Conservation (phyloP, 345 rosid genomes). For the Moringa oleifera region DNA sequence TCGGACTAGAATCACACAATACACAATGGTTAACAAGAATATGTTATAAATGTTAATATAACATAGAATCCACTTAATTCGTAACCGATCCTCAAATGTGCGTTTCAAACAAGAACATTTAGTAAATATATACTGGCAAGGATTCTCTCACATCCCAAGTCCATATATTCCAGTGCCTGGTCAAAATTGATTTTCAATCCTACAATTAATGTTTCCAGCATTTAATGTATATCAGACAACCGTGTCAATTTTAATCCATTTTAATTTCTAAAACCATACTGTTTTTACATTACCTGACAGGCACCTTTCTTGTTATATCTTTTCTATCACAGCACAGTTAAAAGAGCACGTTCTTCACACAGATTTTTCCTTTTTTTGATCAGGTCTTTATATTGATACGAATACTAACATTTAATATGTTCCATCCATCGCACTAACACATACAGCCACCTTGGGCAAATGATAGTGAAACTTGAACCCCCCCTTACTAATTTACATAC, state of each 20-base stretch:
- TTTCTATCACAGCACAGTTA: constrained; percentile 7
- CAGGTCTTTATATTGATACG: too few relatives aligned
- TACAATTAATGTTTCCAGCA: background rate
- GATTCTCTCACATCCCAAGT: background rate
- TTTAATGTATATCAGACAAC: constrained; percentile 2
- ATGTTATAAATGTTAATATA: constrained; percentile 4
- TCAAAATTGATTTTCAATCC: background rate
- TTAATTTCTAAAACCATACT: background rate
- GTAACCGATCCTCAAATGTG: background rate
- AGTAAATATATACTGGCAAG: background rate
- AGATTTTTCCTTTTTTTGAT: too few relatives aligned
- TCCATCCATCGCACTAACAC: background rate
- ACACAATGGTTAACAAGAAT: constrained; percentile 19
- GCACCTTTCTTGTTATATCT: background rate
- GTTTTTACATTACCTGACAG: background rate
- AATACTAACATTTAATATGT: constrained; percentile 4
- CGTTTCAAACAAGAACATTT: too few relatives aligned
- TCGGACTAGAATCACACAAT: constrained; percentile 60
- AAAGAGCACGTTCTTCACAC: constrained; percentile 1
- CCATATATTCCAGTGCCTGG: background rate
- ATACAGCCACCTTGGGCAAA: background rate
- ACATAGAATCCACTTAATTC: constrained; percentile 7
- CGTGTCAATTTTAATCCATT: background rate
- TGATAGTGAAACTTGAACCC: background rate
- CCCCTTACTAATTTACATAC: background rate